Base-by-base conservation (phyloP, 2,329 filamentous ascomycete species). In the Sordariomycetes sp. region DNA sequence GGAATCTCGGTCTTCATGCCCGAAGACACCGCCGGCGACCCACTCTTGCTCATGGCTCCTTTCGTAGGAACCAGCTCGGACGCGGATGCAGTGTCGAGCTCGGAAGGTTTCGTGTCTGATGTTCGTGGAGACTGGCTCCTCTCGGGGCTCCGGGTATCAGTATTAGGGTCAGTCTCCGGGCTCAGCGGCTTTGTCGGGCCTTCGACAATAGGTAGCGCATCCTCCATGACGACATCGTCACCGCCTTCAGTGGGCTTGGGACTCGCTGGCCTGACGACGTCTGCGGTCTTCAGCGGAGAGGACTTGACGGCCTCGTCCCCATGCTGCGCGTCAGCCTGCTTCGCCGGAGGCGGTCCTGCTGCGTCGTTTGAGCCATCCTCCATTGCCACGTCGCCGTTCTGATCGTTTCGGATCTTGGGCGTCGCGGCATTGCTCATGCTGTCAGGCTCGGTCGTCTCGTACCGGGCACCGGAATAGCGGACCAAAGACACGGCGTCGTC, bases 1-100 rank as follows among this genome's bases (percentile, higher is more conserved):
- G 91, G 92, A 12, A 94, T 81, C 8, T 88, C 85, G 0, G 86
- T 92, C 64, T 86, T 88, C 59, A 79, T 76, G 11, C 43, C 57
- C 12, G 34, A 20, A 2, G 57, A 64, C 2, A 71, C 70, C 3
- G 72, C 71, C 1, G 61, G 63, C n/a, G 72, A 73, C 60, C 68
- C 66, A 53, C 69, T 72, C 0, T 60, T 61, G 12, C 57, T 54
- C 1, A 56, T 60, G 3, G 61, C 67, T 12, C 68, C 67, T 6
- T 63, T 65, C 14, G 68, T 66, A 2, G 67, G 66, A 34, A 53
- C 55, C 14, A 71, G 68, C n/a, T 73, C 70, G 1, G 67, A 64
- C 4, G 73, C 72, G 6, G 71, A 71, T 3, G 70, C 66, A 1
- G 72, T 75, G 53, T 79, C 78, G 1, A 72, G 65, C 12, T 81